phyloP scores from a whole-genome alignment of 2,329 filamentous ascomycete genomes.

The Fonsecaea multimorphosa region DNA sequence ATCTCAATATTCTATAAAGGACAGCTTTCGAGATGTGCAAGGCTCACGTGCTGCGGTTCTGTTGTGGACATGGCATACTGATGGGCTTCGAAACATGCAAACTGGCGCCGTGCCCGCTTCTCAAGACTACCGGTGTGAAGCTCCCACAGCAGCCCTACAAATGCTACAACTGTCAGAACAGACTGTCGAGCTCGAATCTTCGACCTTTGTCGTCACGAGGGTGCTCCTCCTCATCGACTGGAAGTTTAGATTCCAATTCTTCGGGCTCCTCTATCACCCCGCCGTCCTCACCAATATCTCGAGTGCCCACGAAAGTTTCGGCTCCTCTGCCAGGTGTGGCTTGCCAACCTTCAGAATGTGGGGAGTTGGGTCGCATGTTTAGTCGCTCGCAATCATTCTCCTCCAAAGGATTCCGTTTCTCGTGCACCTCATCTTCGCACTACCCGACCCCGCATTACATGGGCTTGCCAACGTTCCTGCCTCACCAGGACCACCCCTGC shows the following conservation, averaged over 20 bases:
- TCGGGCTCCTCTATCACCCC: slow-evolving; percentile 20
- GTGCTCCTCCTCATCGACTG: slow-evolving; percentile 32
- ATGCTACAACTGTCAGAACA: slow-evolving; percentile 40
- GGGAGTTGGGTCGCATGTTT: slow-evolving; percentile 25
- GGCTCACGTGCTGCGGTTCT: slow-evolving; percentile 40
- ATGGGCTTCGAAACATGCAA: slow-evolving; percentile 38
- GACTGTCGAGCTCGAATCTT: slow-evolving; percentile 23
- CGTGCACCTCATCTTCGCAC: slow-evolving; percentile 37
- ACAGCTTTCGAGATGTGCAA: slow-evolving; percentile 36
- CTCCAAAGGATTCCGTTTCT: slow-evolving; percentile 35
- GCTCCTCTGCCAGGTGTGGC: slow-evolving; percentile 36
- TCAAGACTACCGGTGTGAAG: slow-evolving; percentile 37
- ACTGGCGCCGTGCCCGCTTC: slow-evolving; percentile 34
- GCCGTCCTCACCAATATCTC: slow-evolving; percentile 32
- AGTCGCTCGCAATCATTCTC: slow-evolving; percentile 28
- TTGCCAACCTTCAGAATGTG: slow-evolving; percentile 34
- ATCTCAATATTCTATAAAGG: background rate
- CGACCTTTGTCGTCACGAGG: slow-evolving; percentile 27
- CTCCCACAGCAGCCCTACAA: slow-evolving; percentile 40
- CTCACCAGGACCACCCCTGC: slow-evolving; percentile 39
- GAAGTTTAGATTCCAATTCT: slow-evolving; percentile 35
- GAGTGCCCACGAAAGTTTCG: slow-evolving; percentile 22
- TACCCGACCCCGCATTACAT: slow-evolving; percentile 36
- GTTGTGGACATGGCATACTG: slow-evolving; percentile 38
- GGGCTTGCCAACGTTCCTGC: slow-evolving; percentile 36